A percentile compares a stretch with the other conserved stretches of the same genome.
phyloP scores from a whole-genome alignment of 2,329 filamentous ascomycete genomes.

The Botrytis galanthina region DNA sequence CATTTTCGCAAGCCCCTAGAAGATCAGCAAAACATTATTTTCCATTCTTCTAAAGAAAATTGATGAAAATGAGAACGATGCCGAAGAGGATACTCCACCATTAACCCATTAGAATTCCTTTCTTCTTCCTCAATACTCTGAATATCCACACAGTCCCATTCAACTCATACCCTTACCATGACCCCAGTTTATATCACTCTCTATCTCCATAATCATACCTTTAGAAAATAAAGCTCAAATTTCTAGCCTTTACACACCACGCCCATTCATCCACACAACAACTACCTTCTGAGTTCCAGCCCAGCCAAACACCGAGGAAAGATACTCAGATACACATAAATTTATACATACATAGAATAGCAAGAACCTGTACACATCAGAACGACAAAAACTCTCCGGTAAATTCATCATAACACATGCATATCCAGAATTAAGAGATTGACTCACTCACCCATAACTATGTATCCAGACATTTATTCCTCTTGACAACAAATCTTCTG shows the following conservation, averaged over 20 bases:
- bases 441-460: background rate
- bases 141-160: background rate
- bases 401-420: background rate
- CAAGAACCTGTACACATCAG: too few species aligned
- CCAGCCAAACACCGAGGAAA: too few species aligned
- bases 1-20: background rate
- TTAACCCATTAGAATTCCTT: background rate
- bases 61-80: too few species aligned
- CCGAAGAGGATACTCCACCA: background rate
- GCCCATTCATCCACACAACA: too few species aligned
- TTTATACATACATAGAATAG: too few species aligned
- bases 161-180: background rate
- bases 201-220: too few species aligned
- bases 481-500: background rate
- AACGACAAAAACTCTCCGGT: too few species aligned
- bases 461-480: background rate
- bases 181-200: too few species aligned
- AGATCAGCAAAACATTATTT: background rate
- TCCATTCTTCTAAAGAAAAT: background rate
- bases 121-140: background rate
- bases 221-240: too few species aligned
- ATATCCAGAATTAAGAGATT: background rate
- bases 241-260: too few species aligned
- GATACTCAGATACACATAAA: too few species aligned
- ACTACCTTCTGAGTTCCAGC: too few species aligned